Evolutionary conservation across 352 stramenopile species (phyloP), one percentile per base, ranked within the genome.

Genomic region (Pythium insidiosum): DNA sequence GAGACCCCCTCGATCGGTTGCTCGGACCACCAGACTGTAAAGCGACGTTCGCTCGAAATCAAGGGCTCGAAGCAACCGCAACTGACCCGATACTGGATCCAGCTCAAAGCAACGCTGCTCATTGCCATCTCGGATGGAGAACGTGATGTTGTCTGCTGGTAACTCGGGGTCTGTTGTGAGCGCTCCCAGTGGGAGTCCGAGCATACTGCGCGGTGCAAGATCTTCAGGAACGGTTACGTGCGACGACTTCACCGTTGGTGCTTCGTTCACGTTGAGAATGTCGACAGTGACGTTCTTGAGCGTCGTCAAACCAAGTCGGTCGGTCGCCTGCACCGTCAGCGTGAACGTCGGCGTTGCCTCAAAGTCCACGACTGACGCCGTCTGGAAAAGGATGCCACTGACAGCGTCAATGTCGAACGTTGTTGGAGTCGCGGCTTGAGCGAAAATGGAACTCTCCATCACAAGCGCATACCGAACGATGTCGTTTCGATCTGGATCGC

Each of bases 331-430:
- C 0, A 66, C 46, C 20, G 47, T 13, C 7, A 66, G 22, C 18
- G 15, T 30, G 29, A 51, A 66, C 13, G 6, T 7, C 1, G 25
- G 9, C 2, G 20, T 42, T 13, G 36, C 40, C 35, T 84, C 71
- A 21, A 50, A 81, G 41, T 84, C 58, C 19, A 84, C 34, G 6
- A 19, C 33, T 2, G 47, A 42, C 3, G 38, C 33, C 26, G 56
- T 29, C 34, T 73, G 58, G 30, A 61, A 74, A 6, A 84, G 18
- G 21, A 73, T 13, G 1, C 71, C 71, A 24, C 47, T 73, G 0
- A 58, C 37, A 10, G 30, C 20, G 37, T 77, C 63, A 42, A 84
- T 63, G 3, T 28, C 60, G 53, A 84, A 84, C 18, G 55, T 61
- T 2, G 25, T 56, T 11, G 66, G 45, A 15, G 56, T 28, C 12